Conservation (phyloP, 768 basidiomycete genomes). For the Leucocoprinus birnbaumii region DNA sequence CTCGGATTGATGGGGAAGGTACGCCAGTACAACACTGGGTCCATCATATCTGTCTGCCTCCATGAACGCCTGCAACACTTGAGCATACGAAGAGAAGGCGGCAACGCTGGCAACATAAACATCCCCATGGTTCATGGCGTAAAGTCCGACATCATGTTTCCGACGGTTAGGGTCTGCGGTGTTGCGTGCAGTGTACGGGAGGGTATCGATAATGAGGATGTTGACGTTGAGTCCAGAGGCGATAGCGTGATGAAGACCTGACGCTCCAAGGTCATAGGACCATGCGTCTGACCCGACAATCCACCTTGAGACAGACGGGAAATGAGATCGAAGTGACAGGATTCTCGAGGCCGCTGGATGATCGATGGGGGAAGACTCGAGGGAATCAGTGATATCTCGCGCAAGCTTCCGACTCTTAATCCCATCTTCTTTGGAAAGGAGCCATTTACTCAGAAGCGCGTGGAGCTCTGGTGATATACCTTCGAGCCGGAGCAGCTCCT, state of each 20-base stretch:
- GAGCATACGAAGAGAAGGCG: conserved; percentile 92
- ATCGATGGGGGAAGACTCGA: conserved; percentile 37
- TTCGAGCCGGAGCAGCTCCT: conserved; percentile 56
- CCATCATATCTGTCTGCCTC: conserved; percentile 92
- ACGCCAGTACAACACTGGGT: conserved; percentile 90
- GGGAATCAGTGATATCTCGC: conserved; percentile 47
- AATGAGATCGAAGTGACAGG: conserved; percentile 56
- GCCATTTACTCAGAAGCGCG: conserved; percentile 75
- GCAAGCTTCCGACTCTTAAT: conserved; percentile 58
- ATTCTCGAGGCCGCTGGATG: conserved; percentile 52
- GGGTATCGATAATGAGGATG: conserved; percentile 90
- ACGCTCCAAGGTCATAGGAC: conserved; percentile 95
- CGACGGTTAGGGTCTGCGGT: conserved; percentile 66
- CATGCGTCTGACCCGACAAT: conserved; percentile 98
- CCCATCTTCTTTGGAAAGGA: conserved; percentile 70
- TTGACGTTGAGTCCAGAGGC: conserved; percentile 91
- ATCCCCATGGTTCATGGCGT: conserved; percentile 98
- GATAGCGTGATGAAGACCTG: conserved; percentile 92
- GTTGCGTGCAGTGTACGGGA: conserved; percentile 82
- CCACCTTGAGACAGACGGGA: conserved; percentile 80
- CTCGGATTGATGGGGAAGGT: conserved; percentile 86
- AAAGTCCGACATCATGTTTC: conserved; percentile 95
- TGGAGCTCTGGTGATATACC: conserved; percentile 57
- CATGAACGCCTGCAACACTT: conserved; percentile 85
- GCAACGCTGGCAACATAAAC: conserved; percentile 96